Evolutionary conservation across 192 early-diverging fungal genomes (phyloP).

Genomic region (Haplosporangium gracile): DNA sequence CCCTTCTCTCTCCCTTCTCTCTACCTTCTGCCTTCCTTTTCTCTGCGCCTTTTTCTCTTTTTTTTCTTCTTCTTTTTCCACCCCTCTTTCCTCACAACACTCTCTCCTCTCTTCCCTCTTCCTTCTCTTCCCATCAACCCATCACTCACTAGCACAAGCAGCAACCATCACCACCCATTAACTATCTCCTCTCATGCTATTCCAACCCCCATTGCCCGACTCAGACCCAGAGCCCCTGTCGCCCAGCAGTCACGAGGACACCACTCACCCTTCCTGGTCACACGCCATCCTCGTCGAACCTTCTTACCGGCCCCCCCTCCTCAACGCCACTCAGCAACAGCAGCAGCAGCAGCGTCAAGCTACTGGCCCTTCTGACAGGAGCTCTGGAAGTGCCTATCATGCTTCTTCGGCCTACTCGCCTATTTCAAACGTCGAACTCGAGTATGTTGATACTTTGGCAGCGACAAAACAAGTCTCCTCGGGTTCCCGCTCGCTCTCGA

Average conservation of each 20-base stretch:
- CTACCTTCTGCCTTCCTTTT: background rate
- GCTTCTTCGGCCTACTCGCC: background rate
- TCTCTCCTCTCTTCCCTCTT: background rate
- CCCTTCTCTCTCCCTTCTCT: no score
- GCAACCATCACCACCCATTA: background rate
- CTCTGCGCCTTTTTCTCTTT: background rate
- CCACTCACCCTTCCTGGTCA: background rate
- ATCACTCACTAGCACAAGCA: background rate
- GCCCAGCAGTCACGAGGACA: conserved; percentile 16
- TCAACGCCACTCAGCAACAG: background rate
- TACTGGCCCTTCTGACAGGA: no score
- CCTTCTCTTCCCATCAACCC: background rate
- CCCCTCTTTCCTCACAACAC: background rate
- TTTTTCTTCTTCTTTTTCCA: background rate
- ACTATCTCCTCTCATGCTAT: background rate
- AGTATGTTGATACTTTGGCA: background rate
- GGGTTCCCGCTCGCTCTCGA: background rate
- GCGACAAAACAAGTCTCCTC: background rate
- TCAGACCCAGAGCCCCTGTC: background rate
- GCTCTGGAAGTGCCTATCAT: background rate
- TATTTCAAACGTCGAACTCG: background rate
- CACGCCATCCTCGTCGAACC: conserved; percentile 2
- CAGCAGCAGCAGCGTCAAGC: background rate
- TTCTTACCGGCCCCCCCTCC: background rate
- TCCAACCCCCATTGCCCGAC: background rate